These are phyloP conservation scores for Noccaea caerulescens DNA, from an alignment of 345 rosid genomes.

Conservation along the genomic window DNA sequence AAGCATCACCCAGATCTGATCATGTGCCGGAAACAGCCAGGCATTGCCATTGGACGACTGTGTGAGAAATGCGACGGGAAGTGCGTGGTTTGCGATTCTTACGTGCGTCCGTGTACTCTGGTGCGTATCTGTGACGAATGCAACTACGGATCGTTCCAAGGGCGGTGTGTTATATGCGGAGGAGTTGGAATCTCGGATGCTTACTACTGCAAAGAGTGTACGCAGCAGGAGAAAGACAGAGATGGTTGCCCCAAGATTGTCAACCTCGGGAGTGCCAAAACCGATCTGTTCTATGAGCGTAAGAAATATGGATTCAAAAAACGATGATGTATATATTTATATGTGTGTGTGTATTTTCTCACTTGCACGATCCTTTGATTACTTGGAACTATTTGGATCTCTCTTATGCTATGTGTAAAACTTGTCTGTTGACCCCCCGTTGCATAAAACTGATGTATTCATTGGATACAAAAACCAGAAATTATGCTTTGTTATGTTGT, in stretches of 20 bases:
- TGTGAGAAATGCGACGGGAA: slow-evolving; percentile 75
- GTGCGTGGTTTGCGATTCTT: slow-evolving; percentile 73
- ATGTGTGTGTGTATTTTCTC: neutral
- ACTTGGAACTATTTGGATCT: slow-evolving; percentile 30
- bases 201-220: slow-evolving; percentile 76
- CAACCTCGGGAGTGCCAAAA: slow-evolving; percentile 71
- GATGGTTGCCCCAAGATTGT: slow-evolving; percentile 76
- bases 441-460: no score
- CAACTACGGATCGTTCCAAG: slow-evolving; percentile 78
- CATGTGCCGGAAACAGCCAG: slow-evolving; percentile 79
- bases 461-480: no score
- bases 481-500: no score
- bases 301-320: slow-evolving; percentile 73
- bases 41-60: slow-evolving; percentile 71
- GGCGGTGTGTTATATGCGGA: slow-evolving; percentile 72
- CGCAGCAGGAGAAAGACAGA: slow-evolving; percentile 71
- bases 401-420: slow-evolving; percentile 26
- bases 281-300: slow-evolving; percentile 64
- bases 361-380: slow-evolving; percentile 13
- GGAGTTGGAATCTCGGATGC: slow-evolving; percentile 78
- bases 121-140: slow-evolving; percentile 76
- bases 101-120: slow-evolving; percentile 73
- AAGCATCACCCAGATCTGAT: slow-evolving; percentile 82
- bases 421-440: slow-evolving; percentile 30
- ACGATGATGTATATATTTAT: slow-evolving; percentile 7